A percentile compares a stretch with the other conserved stretches of the same genome.
Conservation (phyloP, 139 green algal genomes). For the Ostreobium quekettii region DNA sequence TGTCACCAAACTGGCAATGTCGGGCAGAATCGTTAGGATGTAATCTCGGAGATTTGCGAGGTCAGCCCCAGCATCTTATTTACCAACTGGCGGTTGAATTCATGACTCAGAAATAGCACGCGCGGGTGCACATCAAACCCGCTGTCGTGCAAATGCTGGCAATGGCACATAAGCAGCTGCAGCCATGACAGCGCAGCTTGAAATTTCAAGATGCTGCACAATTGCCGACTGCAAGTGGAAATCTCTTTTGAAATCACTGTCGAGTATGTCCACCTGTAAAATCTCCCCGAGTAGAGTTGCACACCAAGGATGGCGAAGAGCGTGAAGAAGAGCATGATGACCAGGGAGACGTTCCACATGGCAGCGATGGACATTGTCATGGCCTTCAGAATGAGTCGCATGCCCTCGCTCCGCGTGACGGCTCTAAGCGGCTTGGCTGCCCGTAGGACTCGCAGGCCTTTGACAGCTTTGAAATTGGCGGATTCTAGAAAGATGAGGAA, state of each 20-base stretch:
- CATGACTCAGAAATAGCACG: too few relatives aligned
- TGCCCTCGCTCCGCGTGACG: constrained; percentile 53
- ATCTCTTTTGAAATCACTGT: too few relatives aligned
- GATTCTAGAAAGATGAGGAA: constrained; percentile 34
- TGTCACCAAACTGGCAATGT: too few relatives aligned
- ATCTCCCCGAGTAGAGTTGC: constrained; percentile 56
- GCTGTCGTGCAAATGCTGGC: too few relatives aligned
- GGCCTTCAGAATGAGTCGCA: constrained; percentile 61
- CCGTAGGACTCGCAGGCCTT: constrained; percentile 51
- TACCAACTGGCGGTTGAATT: too few relatives aligned
- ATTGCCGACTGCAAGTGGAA: background rate
- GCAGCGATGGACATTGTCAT: constrained; percentile 48
- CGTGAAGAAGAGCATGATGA: constrained; percentile 65
- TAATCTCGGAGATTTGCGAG: too few relatives aligned
- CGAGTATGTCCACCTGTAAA: constrained; percentile 24
- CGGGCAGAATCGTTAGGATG: too few relatives aligned
- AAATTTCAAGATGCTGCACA: background rate
- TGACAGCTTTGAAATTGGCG: constrained; percentile 23
- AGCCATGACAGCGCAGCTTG: too few relatives aligned
- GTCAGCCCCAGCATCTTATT: too few relatives aligned
- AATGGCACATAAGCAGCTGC: too few relatives aligned
- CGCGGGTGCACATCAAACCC: too few relatives aligned
- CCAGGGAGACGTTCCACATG: constrained; percentile 68
- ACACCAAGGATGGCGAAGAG: constrained; percentile 82
- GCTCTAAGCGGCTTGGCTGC: constrained; percentile 61